Evolutionary conservation across 2,329 filamentous ascomycete genomes (phyloP).

Genomic region (Fonsecaea erecta): DNA sequence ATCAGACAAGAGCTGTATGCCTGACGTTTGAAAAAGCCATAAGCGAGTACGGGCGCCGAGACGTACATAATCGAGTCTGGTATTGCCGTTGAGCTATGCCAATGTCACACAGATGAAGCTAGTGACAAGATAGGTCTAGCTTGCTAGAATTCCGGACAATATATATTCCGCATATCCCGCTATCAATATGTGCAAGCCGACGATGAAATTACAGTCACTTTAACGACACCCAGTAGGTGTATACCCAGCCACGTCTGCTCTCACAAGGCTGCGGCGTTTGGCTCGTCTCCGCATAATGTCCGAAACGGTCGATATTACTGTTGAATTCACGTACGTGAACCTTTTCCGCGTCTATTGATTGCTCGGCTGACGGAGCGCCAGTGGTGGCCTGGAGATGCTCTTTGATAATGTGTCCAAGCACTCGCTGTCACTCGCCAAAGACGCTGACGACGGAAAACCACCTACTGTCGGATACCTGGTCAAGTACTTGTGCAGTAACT

Average conservation of each 20-base stretch:
- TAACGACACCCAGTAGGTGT: neutral
- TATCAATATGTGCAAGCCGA: neutral
- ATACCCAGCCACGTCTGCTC: neutral
- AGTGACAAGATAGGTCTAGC: neutral
- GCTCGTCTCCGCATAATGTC: neutral
- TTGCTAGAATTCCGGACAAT: neutral
- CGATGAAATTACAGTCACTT: neutral
- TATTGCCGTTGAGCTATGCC: neutral
- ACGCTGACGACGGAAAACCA: slow-evolving; percentile 60
- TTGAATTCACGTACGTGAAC: slow-evolving; percentile 72
- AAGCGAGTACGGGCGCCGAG: neutral
- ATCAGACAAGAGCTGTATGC: neutral
- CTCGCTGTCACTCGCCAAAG: slow-evolving; percentile 64
- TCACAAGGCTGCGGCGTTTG: neutral
- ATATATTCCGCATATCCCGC: neutral
- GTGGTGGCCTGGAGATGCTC: slow-evolving; percentile 91
- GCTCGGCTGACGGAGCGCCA: slow-evolving; percentile 42
- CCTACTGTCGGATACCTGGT: slow-evolving; percentile 78
- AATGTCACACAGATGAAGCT: neutral
- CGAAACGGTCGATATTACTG: slow-evolving; percentile 61
- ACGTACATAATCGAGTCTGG: neutral
- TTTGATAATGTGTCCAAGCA: slow-evolving; percentile 83
- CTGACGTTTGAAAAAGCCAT: neutral
- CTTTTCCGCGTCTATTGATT: neutral
- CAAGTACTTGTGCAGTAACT: slow-evolving; percentile 73